Evolutionary conservation across 306 rosid species (phyloP), one percentile per base, ranked within the genome.

Genomic region (Boehmeria nivea): DNA sequence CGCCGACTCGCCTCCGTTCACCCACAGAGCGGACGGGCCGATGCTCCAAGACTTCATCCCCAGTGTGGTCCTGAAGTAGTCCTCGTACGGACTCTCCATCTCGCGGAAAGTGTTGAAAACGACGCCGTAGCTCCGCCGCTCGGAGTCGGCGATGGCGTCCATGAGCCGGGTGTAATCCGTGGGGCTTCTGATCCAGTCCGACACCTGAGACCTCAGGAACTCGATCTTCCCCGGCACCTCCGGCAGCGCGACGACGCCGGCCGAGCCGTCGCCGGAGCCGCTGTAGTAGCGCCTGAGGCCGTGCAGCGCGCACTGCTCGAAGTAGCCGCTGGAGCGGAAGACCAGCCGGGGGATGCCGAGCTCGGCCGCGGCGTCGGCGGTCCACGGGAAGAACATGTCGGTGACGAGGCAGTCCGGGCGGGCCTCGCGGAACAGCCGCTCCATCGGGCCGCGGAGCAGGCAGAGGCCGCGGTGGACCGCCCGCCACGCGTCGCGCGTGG

Each of bases 341-440:
- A 59, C 42, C 6, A 73, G 33, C 54, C 70, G 51, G 1, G 74
- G 78, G 26, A 73, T 31, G 12, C 46, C 3, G 14, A 22, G 39
- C 23, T 25, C 60, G 2, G 12, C 6, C 25, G 78, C 46, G 2
- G 67, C 18, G 12, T 17, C 21, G 25, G 42, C 12, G 1, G 78
- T 73, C 73, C 71, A 76, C 1, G 86, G 72, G 36, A 88, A 51
- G 25, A 76, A 1, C 21, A 72, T 58, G 42, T 82, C 88, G 17
- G 94, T 78, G 45, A 85, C 76, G n/a, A 86, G 66, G 77, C 90
- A 83, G 54, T 50, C 64, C 39, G 91, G 95, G 50, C 0, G 86
- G 87, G 18, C 33, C 57, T 0, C 82, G 62, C 12, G 54, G 54
- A 80, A 67, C 53, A 64, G 14, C 39, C 67, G 12, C 23, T 77